Base-by-base conservation (phyloP, 805 yeast genomes). In the Tetrapisispora phaffii region DNA sequence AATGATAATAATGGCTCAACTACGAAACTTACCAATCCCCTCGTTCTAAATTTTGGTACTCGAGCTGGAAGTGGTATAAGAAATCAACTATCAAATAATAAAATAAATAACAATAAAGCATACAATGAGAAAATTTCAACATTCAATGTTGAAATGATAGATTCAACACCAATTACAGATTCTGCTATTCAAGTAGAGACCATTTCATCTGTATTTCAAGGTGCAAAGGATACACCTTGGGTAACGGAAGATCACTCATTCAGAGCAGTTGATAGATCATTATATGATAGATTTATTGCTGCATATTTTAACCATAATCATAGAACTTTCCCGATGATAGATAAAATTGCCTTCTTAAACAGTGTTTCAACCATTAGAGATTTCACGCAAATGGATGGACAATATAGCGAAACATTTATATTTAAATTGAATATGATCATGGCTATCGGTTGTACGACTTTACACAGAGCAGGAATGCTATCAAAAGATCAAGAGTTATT, bases 391-490 rank as follows among this genome's bases (percentile, higher is more conserved):
- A 57, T 61, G 45, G 50, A 57, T 21, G 53, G 50, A 16, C 44
- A 47, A 17, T 51, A 50, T 40, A 60, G 58, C 44, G 55, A 52
- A 15, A 40, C 50, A 2, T 63, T 62, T 19, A 58, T 65, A 21
- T 76, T 74, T 49, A 75, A 76, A 57, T 50, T 76, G 10, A 71
- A 69, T 54, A 71, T 77, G 75, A 69, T 75, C 2, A 65, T 75
- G 60, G 76, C 79, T 5, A 72, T 75, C 35, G 80, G 81, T 1
- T 74, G 77, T 44, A 71, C 77, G 9, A 69, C 77, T 2, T 56
- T 76, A 41, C 71, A 70, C 37, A 58, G 70, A 44, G 69, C 70
- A 3, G 69, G 68, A 3, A 55, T 62, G 48, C 48, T 71, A 7
- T 59, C 62, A 4, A 57, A 59, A 16, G 62, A 65, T n/a, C 65